Percentiles rank a stretch among this genome's conserved stretches.
Conservation (phyloP, 2,329 filamentous ascomycete genomes). For the Leptographium flavum region DNA sequence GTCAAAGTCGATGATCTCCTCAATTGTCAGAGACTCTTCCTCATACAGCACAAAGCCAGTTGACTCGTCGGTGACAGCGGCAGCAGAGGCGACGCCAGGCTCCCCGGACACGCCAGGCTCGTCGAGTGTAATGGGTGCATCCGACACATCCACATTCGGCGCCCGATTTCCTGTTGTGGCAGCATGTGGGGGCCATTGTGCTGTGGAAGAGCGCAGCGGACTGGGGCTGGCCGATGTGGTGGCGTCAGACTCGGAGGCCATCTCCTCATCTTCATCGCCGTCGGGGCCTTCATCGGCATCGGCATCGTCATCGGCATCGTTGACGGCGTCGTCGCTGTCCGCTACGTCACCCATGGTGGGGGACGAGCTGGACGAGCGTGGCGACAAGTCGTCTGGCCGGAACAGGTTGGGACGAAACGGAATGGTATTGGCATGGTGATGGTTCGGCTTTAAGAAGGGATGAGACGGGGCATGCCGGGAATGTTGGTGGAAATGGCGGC, state of each 20-base stretch:
- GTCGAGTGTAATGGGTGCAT: not conserved
- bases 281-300: conserved; percentile 4
- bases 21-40: conserved; percentile 23
- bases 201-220: not conserved
- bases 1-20: conserved; percentile 30
- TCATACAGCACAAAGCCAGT: not conserved
- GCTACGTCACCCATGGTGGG: not conserved
- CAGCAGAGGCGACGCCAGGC: too few relatives aligned
- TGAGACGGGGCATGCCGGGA: not conserved
- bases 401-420: conserved; percentile 16
- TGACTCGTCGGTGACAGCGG: too few relatives aligned
- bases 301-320: not conserved
- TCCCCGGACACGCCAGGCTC: too few relatives aligned
- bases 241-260: conserved; percentile 12
- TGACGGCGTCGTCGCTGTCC: not conserved
- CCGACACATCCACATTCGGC: not conserved
- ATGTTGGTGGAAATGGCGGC: conserved; percentile 1
- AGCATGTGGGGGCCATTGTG: not conserved
- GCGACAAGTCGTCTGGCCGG: conserved; percentile 23
- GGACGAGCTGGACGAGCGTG: conserved; percentile 20
- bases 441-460: conserved; percentile 2
- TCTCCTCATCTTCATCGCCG: conserved; percentile 1
- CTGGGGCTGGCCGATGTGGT: not conserved
- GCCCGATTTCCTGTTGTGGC: not conserved
- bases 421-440: conserved; percentile 15